Evolutionary conservation across 345 rosid genomes (phyloP), one percentile per base, ranked within the genome.

Genomic region (Salix exigua): DNA sequence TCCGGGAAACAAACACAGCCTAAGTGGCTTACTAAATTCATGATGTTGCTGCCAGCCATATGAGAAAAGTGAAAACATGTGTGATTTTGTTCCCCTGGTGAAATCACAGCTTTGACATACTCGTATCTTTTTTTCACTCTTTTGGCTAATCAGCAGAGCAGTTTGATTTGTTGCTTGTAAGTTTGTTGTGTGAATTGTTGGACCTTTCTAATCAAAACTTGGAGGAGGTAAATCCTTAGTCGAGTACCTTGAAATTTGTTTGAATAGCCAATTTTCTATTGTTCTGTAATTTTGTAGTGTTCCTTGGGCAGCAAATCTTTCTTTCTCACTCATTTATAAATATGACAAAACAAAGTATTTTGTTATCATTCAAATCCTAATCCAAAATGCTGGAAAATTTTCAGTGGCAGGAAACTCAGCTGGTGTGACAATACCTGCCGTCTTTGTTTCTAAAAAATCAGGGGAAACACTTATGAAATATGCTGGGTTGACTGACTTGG

Each of bases 401-500:
- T 64, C 89, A 96, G 99, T 96, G 99, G 91, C 97, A 67, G 99
- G 99, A 66, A 88, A 80, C 79, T 84, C 98, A 2, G 90, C 87
- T 61, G 98, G 97, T 40, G 88, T 93, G 74, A 91, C 84, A 85
- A 92, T 92, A 72, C 89, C 86, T 79, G 98, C 99, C 0, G 89
- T 96, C 61, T 96, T 96, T 78, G 86, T 96, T 53, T 85, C 95
- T 4, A 93, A 88, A 85, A 80, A 83, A 66, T 86, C 99, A 0
- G 99, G 99, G 35, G 86, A 85, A 77, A 78, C 6, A 26, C 94
- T 96, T 14, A 86, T 73, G 77, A 78, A 85, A 14, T 86, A 77
- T 76, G 88, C 82, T 2, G 94, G 92, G 26, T 76, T 78, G 31
- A 77, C 88, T n/a, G 84, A 88, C 74, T 67, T 88, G 61, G 93